Percentiles rank a stretch among this genome's conserved stretches.
These are phyloP conservation scores for Graphilbum sp. DNA, from an alignment of 2,329 filamentous ascomycete genomes.

Conservation along the genomic window DNA sequence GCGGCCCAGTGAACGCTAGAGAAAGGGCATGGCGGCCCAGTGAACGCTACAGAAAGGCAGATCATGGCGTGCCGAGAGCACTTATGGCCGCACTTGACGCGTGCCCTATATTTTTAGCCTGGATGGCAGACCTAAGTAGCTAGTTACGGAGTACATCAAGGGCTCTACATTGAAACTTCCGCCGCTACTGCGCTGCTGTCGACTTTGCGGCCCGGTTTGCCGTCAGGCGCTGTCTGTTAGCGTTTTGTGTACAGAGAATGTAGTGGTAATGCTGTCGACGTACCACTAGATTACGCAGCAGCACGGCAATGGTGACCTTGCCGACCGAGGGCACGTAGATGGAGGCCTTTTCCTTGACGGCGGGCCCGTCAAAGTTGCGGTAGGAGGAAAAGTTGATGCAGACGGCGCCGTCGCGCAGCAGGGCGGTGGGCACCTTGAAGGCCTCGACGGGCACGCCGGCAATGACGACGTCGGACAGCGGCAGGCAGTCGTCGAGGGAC, in stretches of 20 bases:
- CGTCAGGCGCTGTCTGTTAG: conserved; percentile 2
- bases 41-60: no score
- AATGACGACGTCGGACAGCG: conserved; percentile 86
- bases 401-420: conserved; percentile 80
- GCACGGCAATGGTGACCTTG: conserved; percentile 88
- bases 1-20: no score
- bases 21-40: no score
- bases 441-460: conserved; percentile 75
- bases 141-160: no score
- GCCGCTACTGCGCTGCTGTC: background rate
- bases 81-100: background rate
- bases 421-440: conserved; percentile 76
- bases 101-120: no score
- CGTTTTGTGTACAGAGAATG: no score
- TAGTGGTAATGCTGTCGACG: no score
- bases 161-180: no score
- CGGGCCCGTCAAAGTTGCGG: conserved; percentile 75
- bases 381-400: conserved; percentile 97
- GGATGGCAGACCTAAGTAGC: no score
- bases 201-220: background rate
- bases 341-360: conserved; percentile 86
- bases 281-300: conserved; percentile 79
- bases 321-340: conserved; percentile 96
- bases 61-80: background rate
- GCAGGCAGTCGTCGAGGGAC: conserved; percentile 61